Base-by-base conservation (phyloP, 805 yeast genomes). In the Candida succiphila region DNA sequence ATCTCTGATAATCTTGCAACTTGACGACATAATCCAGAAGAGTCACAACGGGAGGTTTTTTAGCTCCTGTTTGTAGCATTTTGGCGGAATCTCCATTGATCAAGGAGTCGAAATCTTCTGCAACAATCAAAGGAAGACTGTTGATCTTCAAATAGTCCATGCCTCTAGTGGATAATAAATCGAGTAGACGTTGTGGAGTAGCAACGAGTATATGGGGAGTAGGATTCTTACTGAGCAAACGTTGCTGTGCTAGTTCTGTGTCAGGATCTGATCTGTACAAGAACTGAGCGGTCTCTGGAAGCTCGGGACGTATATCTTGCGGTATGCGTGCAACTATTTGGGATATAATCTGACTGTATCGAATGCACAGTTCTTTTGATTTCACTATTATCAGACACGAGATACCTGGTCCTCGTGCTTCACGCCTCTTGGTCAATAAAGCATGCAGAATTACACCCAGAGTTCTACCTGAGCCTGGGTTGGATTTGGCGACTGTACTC, bases 161-260 rank as follows among this genome's bases (percentile, higher is more conserved):
- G 25, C 60, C 58, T 31, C 52, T 45, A 4, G 54, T 44, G 10
- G 61, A 48, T 16, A 59, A 37, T 20, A 58, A 22, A 38, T 58
- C 64, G 12, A 58, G 33, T n/a, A 60, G 33, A 38, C 63, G 45
- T 17, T 51, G 60, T 4, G 65, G 63, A 1, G 65, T 60, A 1
- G 57, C 17, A 2, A 60, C 54, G 15, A 60, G 25, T 9, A 58
- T 37, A 33, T 54, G 58, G 2, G 63, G 63, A 5, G 42, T 35
- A 15, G 48, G 49, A 15, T 15, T 16, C 7, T 44, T 44, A 2
- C 43, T 44, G 5, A 54, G 32, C 5, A 33, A 27, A 16, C 36
- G 41, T 25, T 51, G 49, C 35, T 55, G 61, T 13, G 33, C 17
- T 7, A 27, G 4, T 36, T 56, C 61, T 15, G 39, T 43, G 7